A percentile compares a stretch with the other conserved stretches of the same genome.
Conservation (phyloP, 2,329 filamentous ascomycete species). For the Dryadomyces quercus-mongolicae region DNA sequence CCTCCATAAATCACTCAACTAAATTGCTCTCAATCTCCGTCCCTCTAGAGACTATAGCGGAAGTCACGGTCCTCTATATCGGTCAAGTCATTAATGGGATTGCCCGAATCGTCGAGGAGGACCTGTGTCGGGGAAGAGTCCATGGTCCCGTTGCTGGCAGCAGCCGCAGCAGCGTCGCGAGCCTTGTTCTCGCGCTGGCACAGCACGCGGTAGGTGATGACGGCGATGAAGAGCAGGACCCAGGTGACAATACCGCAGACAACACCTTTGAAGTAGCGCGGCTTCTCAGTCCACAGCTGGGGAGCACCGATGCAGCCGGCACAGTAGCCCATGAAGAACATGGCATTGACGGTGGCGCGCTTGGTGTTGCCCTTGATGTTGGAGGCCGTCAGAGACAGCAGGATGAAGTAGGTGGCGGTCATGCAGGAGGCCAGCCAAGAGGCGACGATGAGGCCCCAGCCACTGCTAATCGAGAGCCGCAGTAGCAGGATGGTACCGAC, state of each 20-base stretch:
- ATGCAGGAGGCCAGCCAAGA: constrained; percentile 35
- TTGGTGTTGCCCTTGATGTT: constrained; percentile 41
- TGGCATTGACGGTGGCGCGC: constrained; percentile 29
- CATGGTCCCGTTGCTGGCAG: background rate
- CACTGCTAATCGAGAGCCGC: constrained; percentile 23
- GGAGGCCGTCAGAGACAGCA: constrained; percentile 30
- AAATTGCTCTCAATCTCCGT: no score
- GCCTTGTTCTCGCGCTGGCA: constrained; percentile 23
- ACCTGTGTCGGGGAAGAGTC: constrained; percentile 2
- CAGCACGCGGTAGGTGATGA: constrained; percentile 21
- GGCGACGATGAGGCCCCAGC: constrained; percentile 35
- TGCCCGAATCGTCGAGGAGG: constrained; percentile 14
- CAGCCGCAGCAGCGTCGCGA: constrained; percentile 10
- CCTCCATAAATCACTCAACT: no score
- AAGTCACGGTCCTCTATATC: constrained; percentile 23
- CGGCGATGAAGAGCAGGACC: constrained; percentile 23
- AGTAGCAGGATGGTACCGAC: constrained; percentile 31
- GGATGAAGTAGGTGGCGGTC: constrained; percentile 26
- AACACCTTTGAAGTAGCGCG: constrained; percentile 30
- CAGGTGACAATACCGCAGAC: constrained; percentile 31
- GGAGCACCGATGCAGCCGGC: constrained; percentile 31
- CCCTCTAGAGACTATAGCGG: constrained; percentile 17
- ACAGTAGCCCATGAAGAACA: constrained; percentile 39
- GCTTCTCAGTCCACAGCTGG: constrained; percentile 34
- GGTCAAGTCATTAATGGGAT: constrained; percentile 19